These are phyloP conservation scores for Chaetomium strumarium DNA, from an alignment of 2,329 filamentous ascomycete genomes.

Conservation along the genomic window DNA sequence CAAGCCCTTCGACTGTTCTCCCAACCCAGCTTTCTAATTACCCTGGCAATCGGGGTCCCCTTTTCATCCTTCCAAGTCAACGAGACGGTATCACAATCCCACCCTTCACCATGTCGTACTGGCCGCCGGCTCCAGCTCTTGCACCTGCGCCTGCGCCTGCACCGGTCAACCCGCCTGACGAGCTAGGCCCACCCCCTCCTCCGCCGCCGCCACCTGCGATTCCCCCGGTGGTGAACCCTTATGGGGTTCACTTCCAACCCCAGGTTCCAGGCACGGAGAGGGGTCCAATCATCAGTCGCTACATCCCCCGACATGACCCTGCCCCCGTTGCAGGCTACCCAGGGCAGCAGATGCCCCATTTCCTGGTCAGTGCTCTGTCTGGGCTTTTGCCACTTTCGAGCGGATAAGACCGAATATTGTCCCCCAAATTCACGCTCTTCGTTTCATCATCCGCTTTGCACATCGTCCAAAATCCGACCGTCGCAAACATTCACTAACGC, in stretches of 20 bases:
- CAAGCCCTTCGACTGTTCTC: background rate
- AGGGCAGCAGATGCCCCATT: constrained; percentile 1
- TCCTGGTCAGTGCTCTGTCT: constrained; percentile 10
- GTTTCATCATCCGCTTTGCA: background rate
- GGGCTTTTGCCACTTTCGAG: background rate
- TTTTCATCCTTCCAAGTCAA: background rate
- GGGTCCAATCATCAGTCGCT: constrained; percentile 50
- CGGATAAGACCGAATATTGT: background rate
- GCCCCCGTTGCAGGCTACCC: background rate
- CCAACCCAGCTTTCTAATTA: background rate
- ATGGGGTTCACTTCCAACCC: constrained; percentile 50
- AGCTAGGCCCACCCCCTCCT: constrained; percentile 7
- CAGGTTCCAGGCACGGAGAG: constrained; percentile 52
- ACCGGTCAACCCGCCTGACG: constrained; percentile 10
- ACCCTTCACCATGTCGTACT: background rate
- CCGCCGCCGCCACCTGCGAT: constrained; percentile 7
- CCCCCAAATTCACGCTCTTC: background rate
- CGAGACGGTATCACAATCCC: background rate
- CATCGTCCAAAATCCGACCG: background rate
- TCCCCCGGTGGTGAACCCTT: constrained; percentile 11
- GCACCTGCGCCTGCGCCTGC: background rate
- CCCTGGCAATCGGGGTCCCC: background rate
- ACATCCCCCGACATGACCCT: constrained; percentile 48
- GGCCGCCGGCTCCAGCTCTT: background rate
- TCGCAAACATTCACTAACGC: constrained; percentile 13